These are phyloP conservation scores for Candida taoyuanica DNA, from an alignment of 805 yeast species.

Conservation along the genomic window DNA sequence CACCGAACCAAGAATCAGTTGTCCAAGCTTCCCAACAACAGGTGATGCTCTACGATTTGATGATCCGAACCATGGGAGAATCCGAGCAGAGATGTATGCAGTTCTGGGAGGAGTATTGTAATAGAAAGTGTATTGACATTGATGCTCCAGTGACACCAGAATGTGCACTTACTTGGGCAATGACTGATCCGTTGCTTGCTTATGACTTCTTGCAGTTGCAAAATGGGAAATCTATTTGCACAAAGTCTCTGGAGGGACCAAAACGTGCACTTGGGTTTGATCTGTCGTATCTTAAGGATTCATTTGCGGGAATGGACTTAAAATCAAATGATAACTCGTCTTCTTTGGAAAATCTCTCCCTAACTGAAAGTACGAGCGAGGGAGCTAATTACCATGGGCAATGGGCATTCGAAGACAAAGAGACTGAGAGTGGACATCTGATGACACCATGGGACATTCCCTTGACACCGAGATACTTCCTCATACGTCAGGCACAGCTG, in stretches of 20 bases:
- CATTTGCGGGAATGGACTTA: too few relatives aligned
- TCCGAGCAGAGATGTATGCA: conserved; percentile 33
- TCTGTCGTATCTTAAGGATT: too few relatives aligned
- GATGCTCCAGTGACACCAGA: conserved; percentile 44
- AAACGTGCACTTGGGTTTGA: too few relatives aligned
- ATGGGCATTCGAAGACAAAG: too few relatives aligned
- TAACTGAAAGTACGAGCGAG: too few relatives aligned
- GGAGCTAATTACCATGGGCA: too few relatives aligned
- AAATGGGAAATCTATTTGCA: too few relatives aligned
- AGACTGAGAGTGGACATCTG: conserved; percentile 21
- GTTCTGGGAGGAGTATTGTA: conserved; percentile 42
- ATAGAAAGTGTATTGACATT: conserved; percentile 42
- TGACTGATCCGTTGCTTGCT: conserved; percentile 39
- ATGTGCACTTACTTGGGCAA: conserved; percentile 35
- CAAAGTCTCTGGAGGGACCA: too few relatives aligned
- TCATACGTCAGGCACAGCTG: conserved; percentile 50
- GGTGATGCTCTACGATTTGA: conserved; percentile 51
- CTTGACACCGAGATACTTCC: conserved; percentile 51
- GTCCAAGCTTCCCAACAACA: conserved; percentile 50
- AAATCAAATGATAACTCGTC: too few relatives aligned
- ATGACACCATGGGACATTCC: conserved; percentile 46
- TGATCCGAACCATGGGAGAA: conserved; percentile 37
- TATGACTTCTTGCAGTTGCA: conserved; percentile 30
- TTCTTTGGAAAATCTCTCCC: too few relatives aligned
- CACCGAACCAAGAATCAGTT: conserved; percentile 50